Conservation (phyloP, 176 grass and related monocot species). For the Aegilops longissima region DNA sequence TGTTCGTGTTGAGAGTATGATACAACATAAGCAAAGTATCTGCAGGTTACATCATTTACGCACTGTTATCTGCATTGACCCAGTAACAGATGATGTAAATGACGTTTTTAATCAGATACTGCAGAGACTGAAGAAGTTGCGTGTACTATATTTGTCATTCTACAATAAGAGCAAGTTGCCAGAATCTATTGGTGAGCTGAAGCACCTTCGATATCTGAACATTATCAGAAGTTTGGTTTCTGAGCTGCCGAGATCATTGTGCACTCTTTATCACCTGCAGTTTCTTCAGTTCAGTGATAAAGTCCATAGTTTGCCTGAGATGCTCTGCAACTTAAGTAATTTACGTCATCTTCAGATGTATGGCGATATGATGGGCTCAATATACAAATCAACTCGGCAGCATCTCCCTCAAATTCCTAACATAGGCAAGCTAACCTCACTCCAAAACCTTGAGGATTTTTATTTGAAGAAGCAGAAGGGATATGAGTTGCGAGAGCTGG, state of each 20-base stretch:
- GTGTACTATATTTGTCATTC: neutral
- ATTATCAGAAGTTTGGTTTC: no score
- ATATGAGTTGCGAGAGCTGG: neutral
- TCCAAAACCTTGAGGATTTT: neutral
- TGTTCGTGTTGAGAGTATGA: no score
- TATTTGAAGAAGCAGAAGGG: constrained; percentile 1
- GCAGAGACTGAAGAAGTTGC: neutral
- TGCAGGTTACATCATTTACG: no score
- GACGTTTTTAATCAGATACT: no score
- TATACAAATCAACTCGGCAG: no score
- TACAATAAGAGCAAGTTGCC: neutral
- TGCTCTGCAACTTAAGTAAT: neutral
- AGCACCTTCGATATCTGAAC: no score
- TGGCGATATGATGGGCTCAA: neutral
- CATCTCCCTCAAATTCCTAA: neutral
- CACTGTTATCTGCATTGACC: no score
- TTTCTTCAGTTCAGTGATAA: neutral
- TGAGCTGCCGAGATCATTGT: no score
- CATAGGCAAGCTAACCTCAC: constrained; percentile 22
- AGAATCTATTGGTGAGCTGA: no score
- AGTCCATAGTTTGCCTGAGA: neutral
- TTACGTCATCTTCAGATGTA: neutral
- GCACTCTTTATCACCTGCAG: neutral
- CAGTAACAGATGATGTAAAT: no score
- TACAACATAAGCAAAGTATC: no score